These are phyloP conservation scores for Xylariaceae sp. DNA, from an alignment of 2,329 filamentous ascomycete species.

Conservation along the genomic window DNA sequence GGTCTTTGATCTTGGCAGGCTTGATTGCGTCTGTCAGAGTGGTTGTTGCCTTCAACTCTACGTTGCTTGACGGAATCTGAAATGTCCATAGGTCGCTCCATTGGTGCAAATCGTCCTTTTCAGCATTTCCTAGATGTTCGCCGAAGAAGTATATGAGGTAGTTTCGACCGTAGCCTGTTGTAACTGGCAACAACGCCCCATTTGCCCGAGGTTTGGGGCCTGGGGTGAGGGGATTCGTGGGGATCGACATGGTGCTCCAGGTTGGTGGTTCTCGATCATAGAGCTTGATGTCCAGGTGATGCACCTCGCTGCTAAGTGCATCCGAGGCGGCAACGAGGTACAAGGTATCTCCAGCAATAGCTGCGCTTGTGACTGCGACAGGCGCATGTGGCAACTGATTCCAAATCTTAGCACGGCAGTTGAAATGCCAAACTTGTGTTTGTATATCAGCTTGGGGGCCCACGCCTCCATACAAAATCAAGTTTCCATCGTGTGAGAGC, in stretches of 20 bases:
- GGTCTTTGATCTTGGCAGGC: slow-evolving; percentile 58
- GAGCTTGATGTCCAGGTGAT: slow-evolving; percentile 45
- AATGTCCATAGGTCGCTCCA: slow-evolving; percentile 58
- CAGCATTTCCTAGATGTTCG: slow-evolving; percentile 36
- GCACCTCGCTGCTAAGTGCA: slow-evolving; percentile 44
- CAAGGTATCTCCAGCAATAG: slow-evolving; percentile 52
- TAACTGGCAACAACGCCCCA: slow-evolving; percentile 53
- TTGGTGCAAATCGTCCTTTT: slow-evolving; percentile 33
- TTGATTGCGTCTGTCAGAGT: slow-evolving; percentile 46
- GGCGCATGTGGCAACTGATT: slow-evolving; percentile 54
- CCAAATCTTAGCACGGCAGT: slow-evolving; percentile 56
- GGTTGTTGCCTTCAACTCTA: slow-evolving; percentile 30
- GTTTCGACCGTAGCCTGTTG: slow-evolving; percentile 58
- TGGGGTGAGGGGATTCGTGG: slow-evolving; percentile 46
- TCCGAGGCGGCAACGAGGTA: slow-evolving; percentile 53
- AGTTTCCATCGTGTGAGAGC: slow-evolving; percentile 51
- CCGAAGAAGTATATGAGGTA: slow-evolving; percentile 61
- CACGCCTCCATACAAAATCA: slow-evolving; percentile 58
- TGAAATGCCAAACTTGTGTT: slow-evolving; percentile 59
- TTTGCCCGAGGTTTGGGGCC: slow-evolving; percentile 52
- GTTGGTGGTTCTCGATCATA: slow-evolving; percentile 42
- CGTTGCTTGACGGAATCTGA: slow-evolving; percentile 52
- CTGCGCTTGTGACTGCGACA: slow-evolving; percentile 47
- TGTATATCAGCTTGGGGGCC: slow-evolving; percentile 37
- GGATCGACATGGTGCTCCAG: slow-evolving; percentile 48